These are phyloP conservation scores for Dipodascus geniculatus DNA, from an alignment of 805 yeast species.

Conservation along the genomic window DNA sequence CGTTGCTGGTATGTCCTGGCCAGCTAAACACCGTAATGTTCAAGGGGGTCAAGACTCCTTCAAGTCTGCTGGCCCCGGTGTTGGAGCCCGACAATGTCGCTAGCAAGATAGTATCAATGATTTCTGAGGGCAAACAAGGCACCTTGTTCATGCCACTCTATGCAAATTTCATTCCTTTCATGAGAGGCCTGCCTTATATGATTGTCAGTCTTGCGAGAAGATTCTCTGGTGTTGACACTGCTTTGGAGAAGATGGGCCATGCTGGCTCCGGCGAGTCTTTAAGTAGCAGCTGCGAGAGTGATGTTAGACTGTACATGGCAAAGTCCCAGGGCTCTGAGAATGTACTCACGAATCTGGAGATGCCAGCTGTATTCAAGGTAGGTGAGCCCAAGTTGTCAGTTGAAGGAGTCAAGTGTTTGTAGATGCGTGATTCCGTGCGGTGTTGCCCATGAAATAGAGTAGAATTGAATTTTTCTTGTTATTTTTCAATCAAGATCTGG, in stretches of 20 bases:
- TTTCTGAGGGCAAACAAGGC: constrained; percentile 52
- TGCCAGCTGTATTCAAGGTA: too few species aligned
- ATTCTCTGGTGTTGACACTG: constrained; percentile 55
- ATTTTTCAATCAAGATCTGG: too few species aligned
- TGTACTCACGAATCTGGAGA: too few species aligned
- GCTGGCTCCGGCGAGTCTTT: too few species aligned
- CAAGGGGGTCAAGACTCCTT: constrained; percentile 61
- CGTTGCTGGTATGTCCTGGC: constrained; percentile 77
- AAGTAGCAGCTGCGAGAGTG: too few species aligned
- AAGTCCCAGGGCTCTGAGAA: too few species aligned
- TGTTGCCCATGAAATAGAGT: too few species aligned
- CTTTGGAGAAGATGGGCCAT: constrained; percentile 10
- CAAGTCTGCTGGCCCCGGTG: constrained; percentile 68
- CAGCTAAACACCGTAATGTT: constrained; percentile 73
- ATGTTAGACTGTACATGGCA: too few species aligned
- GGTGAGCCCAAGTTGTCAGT: too few species aligned
- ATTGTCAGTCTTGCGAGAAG: constrained; percentile 42
- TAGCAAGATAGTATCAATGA: constrained; percentile 37
- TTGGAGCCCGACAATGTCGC: constrained; percentile 63
- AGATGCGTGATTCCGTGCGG: too few species aligned
- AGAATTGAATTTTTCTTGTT: too few species aligned
- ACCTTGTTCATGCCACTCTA: constrained; percentile 67
- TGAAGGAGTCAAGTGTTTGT: too few species aligned
- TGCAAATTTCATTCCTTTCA: constrained; percentile 58
- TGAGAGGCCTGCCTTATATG: constrained; percentile 67